These are phyloP conservation scores for Acorus gramineus DNA, from an alignment of 106 monocot species.

Conservation along the genomic window DNA sequence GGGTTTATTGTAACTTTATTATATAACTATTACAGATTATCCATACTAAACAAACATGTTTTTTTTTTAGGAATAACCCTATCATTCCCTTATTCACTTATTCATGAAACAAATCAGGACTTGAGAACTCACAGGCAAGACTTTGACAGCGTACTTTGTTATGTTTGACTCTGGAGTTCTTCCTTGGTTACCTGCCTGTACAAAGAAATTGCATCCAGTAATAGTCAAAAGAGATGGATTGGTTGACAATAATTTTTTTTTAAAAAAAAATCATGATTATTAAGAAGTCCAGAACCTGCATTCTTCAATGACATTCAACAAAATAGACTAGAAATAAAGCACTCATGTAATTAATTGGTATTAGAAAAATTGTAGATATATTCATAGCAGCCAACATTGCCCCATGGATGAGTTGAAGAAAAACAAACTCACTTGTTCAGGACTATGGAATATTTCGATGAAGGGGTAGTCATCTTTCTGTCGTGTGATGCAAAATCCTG, in stretches of 20 bases:
- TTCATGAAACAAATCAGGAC: not conserved
- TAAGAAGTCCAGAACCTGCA: not conserved
- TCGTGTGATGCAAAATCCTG: constrained; percentile 88
- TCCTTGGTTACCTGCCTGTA: constrained; percentile 48
- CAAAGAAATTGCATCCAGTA: not conserved
- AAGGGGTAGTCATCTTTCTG: constrained; percentile 91
- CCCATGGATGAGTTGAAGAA: not conserved
- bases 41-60: no score
- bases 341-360: not conserved
- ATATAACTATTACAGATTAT: no score
- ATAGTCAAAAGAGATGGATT: not conserved
- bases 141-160: constrained; percentile 87
- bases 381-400: not conserved
- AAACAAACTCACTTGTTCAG: constrained; percentile 52
- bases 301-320: not conserved
- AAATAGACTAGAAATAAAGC: constrained; percentile 1
- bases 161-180: constrained; percentile 56
- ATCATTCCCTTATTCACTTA: no score
- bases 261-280: not conserved
- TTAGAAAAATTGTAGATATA: not conserved
- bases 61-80: no score
- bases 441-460: constrained; percentile 86
- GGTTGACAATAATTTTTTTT: no score
- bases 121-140: constrained; percentile 65
- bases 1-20: no score